Evolutionary conservation across 345 rosid species (phyloP).

Genomic region (Eucalyptus cloeziana): DNA sequence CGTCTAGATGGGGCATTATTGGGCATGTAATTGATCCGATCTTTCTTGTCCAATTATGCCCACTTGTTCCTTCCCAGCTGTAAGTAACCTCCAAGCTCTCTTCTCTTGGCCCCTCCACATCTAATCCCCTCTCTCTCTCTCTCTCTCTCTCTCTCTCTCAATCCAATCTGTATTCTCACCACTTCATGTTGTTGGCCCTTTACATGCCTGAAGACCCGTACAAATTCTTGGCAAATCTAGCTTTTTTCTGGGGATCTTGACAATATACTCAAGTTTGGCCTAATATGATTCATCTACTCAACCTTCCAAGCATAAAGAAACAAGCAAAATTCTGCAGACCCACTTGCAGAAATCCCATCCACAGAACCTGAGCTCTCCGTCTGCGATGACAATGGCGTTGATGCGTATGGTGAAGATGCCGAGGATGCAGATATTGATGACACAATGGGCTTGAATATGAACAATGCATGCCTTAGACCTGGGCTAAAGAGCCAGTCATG

Average conservation of each 20-base stretch:
- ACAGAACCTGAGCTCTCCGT: constrained; percentile 17
- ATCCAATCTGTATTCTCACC: neutral
- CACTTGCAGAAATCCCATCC: constrained; percentile 12
- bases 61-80: constrained; percentile 37
- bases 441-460: constrained; percentile 43
- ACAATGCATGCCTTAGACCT: constrained; percentile 55
- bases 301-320: constrained; percentile 61
- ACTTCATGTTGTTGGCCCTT: constrained; percentile 7
- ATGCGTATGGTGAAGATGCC: neutral
- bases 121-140: constrained; percentile 2
- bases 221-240: neutral
- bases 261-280: neutral
- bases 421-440: constrained; percentile 16
- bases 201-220: neutral
- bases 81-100: constrained; percentile 6
- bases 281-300: constrained; percentile 6
- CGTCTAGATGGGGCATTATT: constrained; percentile 16
- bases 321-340: constrained; percentile 37
- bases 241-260: neutral
- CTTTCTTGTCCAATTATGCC: constrained; percentile 42
- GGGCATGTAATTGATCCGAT: constrained; percentile 24
- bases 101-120: constrained; percentile 10
- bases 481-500: constrained; percentile 73
- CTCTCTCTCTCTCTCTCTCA: neutral
- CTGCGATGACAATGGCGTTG: constrained; percentile 14